phyloP scores from a whole-genome alignment of 2,329 filamentous ascomycete species.

The Triangularia setosa region DNA sequence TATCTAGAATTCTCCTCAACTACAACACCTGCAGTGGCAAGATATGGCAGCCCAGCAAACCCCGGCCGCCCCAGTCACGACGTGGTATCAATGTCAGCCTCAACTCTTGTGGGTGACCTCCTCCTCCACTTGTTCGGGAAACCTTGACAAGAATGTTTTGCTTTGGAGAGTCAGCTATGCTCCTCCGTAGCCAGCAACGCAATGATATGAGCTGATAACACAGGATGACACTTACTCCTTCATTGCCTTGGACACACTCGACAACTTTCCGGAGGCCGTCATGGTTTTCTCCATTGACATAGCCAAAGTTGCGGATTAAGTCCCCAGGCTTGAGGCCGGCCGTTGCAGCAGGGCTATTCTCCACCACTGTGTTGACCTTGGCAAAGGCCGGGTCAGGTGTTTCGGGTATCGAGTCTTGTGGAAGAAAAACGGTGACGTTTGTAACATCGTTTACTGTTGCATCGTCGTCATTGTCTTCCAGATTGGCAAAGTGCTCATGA shows the following conservation, averaged over 20 bases:
- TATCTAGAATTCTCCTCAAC: neutral
- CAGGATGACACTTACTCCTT: conserved; percentile 63
- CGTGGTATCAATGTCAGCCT: conserved; percentile 71
- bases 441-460: conserved; percentile 26
- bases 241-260: conserved; percentile 84
- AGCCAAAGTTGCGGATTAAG: conserved; percentile 78
- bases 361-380: conserved; percentile 78
- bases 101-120: conserved; percentile 51
- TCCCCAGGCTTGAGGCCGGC: conserved; percentile 81
- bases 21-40: conserved; percentile 60
- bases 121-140: conserved; percentile 44
- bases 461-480: conserved; percentile 50
- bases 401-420: conserved; percentile 34
- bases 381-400: conserved; percentile 63
- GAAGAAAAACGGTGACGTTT: conserved; percentile 28
- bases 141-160: conserved; percentile 67
- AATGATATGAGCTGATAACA: neutral
- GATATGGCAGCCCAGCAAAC: conserved; percentile 86
- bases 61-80: conserved; percentile 84
- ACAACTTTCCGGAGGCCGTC: conserved; percentile 80
- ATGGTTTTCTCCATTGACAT: conserved; percentile 78
- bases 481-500: conserved; percentile 82
- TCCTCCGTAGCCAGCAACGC: neutral
- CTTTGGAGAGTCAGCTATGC: conserved; percentile 42
- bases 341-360: conserved; percentile 72